These are phyloP conservation scores for Alectoria sarmentosa DNA, from an alignment of 495 filamentous ascomycete genomes.

Conservation along the genomic window DNA sequence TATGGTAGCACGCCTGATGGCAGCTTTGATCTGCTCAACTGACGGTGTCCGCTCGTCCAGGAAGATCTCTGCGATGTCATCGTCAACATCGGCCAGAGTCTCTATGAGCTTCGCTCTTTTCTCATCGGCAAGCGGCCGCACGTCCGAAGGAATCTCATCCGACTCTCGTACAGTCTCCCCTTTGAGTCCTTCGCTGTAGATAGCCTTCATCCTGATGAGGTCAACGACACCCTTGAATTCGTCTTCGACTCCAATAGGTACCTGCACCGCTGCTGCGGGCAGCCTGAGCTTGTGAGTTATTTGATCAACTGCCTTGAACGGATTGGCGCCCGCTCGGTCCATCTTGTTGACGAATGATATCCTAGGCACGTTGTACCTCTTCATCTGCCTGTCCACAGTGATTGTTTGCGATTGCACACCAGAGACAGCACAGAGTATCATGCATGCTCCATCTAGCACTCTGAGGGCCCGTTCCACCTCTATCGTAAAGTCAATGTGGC, in stretches of 20 bases:
- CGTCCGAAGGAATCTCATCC: conserved; percentile 72
- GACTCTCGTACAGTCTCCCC: conserved; percentile 65
- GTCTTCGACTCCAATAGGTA: conserved; percentile 91
- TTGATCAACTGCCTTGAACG: conserved; percentile 94
- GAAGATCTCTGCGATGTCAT: conserved; percentile 96
- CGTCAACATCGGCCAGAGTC: conserved; percentile 94
- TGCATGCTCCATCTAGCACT: conserved; percentile 94
- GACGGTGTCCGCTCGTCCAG: conserved; percentile 77
- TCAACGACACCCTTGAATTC: conserved; percentile 93
- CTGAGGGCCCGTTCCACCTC: conserved; percentile 95
- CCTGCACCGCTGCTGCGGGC: conserved; percentile 86
- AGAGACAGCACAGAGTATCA: conserved; percentile 97
- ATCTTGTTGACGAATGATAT: conserved; percentile 99
- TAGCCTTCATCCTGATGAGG: conserved; percentile 81
- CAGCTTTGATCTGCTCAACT: conserved; percentile 73
- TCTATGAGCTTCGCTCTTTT: conserved; percentile 82
- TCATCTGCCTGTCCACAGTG: conserved; percentile 98
- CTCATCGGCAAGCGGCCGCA: conserved; percentile 67
- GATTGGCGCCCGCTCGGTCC: conserved; percentile 98
- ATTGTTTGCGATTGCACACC: conserved; percentile 98
- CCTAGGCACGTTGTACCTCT: conserved; percentile 90
- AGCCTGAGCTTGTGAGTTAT: conserved; percentile 94
- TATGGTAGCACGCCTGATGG: conserved; percentile 85
- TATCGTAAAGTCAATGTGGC: conserved; percentile 99
- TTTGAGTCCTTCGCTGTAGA: conserved; percentile 80